Base-by-base conservation (phyloP, 441 rosid genomes). In the Populus hybrid region DNA sequence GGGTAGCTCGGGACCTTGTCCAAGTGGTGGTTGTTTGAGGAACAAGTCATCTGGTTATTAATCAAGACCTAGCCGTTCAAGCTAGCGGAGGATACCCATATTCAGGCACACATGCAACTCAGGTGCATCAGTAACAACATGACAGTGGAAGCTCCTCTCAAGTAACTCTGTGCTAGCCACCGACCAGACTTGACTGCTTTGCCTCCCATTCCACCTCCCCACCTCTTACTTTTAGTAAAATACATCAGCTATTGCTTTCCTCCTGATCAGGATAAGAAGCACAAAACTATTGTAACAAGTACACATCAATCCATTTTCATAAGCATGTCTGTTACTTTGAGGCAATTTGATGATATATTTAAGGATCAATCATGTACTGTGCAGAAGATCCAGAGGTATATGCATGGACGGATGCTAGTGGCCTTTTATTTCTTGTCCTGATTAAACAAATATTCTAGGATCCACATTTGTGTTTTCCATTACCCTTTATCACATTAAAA, bases 371-470 rank as follows among this genome's bases (percentile, higher is more conserved):
- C 35, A 21, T 34, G 42, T 16, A 5, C 3, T 21, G 66, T 46
- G 35, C 46, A 20, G 68, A 18, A 67, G n/a, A 42, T 30, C 77
- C 40, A 8, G 46, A 30, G 32, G 32, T 30, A 30, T 30, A 4
- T 18, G 3, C 42, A 57, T 79, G 75, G 63, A 10, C 50, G 23
- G 80, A 14, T 50, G 64, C 20, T 64, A 23, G 53, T 50, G 73
- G 73, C 11, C 20, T 53, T 34, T 66, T 50, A 20, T 10, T 20
- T 14, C 18, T 66, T 77, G 69, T 50, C 42, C 61, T 40, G 35
- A 24, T 16, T 63, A 50, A 67, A 57, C 70, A 28, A 75, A 74
- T 30, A 30, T 30, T 82, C 77, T 67, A 2, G 68, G 57, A 77
- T 72, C 50, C 76, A 53, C 32, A 74, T 66, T 21, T 32, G 16